These are phyloP conservation scores for Reticulascus tulasneorum DNA, from an alignment of 2,329 filamentous ascomycete species.

Conservation along the genomic window DNA sequence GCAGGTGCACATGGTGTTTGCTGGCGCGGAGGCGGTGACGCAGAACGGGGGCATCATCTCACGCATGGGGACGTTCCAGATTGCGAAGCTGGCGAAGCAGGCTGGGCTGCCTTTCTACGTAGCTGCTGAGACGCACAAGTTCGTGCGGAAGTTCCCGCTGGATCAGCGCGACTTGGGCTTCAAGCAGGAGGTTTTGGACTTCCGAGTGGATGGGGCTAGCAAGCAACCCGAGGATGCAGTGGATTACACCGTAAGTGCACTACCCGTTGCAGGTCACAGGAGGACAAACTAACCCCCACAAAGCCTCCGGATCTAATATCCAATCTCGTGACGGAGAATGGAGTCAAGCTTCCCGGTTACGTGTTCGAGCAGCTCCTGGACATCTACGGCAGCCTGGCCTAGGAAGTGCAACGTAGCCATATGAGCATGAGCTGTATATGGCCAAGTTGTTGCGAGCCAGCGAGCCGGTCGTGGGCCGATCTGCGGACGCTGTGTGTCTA, in stretches of 20 bases:
- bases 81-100: slow-evolving; percentile 72
- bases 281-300: no score
- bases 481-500: no score
- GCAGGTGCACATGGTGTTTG: slow-evolving; percentile 62
- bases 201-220: slow-evolving; percentile 50
- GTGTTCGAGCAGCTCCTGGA: slow-evolving; percentile 69
- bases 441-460: no score
- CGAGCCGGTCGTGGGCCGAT: no score
- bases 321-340: slow-evolving; percentile 72
- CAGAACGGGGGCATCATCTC: slow-evolving; percentile 93
- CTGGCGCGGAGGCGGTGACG: slow-evolving; percentile 80
- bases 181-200: slow-evolving; percentile 73
- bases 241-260: slow-evolving; percentile 63
- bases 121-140: slow-evolving; percentile 94
- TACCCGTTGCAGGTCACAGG: no score
- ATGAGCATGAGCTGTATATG: no score
- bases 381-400: slow-evolving; percentile 48
- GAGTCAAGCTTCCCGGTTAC: slow-evolving; percentile 65
- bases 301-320: slow-evolving; percentile 66
- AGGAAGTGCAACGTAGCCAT: no score
- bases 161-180: slow-evolving; percentile 78
- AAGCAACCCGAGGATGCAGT: slow-evolving; percentile 53
- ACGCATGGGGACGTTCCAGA: slow-evolving; percentile 79
- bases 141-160: slow-evolving; percentile 80
- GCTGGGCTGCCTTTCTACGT: slow-evolving; percentile 79